Evolutionary conservation across 495 filamentous ascomycete genomes (phyloP), one percentile per base, ranked within the genome.

Genomic region (Lepidopterella palustris): DNA sequence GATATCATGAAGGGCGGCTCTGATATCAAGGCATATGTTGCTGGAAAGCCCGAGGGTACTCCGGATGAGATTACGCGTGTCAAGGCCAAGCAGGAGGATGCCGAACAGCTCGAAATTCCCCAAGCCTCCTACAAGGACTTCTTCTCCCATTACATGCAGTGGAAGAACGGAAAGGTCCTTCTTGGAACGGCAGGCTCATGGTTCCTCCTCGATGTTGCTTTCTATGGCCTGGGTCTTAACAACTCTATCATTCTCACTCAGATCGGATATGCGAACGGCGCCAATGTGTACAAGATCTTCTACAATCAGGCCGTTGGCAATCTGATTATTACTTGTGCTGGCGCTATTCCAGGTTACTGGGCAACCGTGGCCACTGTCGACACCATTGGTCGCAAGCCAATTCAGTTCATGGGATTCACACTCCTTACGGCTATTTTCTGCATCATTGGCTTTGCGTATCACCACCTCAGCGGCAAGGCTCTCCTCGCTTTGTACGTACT

Each of bases 201-300:
- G 88, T 89, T 90, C 71, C 80, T 89, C 63, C 80, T 89, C 31
- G 86, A 88, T 67, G 80, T 83, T 18, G 86, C 88, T 18, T 90
- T 88, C 71, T 95, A 92, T 64, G 89, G 89, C 50, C 79, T 93
- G 4, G 82, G 86, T 50, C 75, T 92, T 5, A 92, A 92, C 74
- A 60, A 60, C 26, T 62, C 67, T 20, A 62, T 62, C 58, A 70
- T 72, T 42, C 68, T 72, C 31, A 52, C 50, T 15, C 58, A 61
- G 31, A 72, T 72, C 48, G 70, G 70, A 24, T 60, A 62, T 45
- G 48, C 40, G 35, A 47, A 62, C 9, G 63, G 65, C 29, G 48
- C 55, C 35, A 66, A 62, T 53, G 64, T 71, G 6, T 69, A 71
- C 64, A 13, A 64, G 25, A 55, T 59, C 27, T 64, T 69, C 61